Conservation (phyloP, 371 early-diverging fungal species). For the Mortierella polycephala region DNA sequence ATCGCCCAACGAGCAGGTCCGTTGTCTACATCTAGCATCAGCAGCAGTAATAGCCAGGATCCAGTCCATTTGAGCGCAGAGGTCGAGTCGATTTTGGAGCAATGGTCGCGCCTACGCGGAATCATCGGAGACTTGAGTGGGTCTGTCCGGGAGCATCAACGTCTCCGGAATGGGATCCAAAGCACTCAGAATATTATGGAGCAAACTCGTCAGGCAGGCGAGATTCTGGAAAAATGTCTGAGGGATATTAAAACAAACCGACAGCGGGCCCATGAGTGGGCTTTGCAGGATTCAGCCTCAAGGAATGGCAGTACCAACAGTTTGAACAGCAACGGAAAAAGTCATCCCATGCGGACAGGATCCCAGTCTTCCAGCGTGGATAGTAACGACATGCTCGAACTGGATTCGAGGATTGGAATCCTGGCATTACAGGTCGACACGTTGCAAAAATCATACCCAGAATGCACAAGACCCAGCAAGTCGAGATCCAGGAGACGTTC, state of each 20-base stretch:
- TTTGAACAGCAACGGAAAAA: constrained; percentile 6
- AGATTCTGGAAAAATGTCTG: constrained; percentile 39
- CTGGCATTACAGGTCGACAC: constrained; percentile 36
- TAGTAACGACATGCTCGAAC: constrained; percentile 51
- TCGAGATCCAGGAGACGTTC: constrained; percentile 11
- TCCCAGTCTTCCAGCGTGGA: constrained; percentile 23
- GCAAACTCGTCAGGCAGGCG: constrained; percentile 26
- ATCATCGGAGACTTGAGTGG: constrained; percentile 28
- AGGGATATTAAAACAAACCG: constrained; percentile 31
- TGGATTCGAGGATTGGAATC: constrained; percentile 41
- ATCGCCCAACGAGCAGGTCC: constrained; percentile 17
- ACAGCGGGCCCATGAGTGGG: constrained; percentile 17
- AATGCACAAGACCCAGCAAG: constrained; percentile 29
- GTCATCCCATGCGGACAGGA: constrained; percentile 1
- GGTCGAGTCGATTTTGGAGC: constrained; percentile 21
- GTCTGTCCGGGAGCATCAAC: constrained; percentile 48
- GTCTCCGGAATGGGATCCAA: constrained; percentile 48
- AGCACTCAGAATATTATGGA: constrained; percentile 31
- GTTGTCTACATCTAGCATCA: neutral
- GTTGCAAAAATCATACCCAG: constrained; percentile 42
- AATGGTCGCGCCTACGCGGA: constrained; percentile 32
- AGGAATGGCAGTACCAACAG: constrained; percentile 16
- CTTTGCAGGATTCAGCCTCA: constrained; percentile 8
- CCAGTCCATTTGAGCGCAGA: constrained; percentile 18
- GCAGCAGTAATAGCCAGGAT: neutral